Evolutionary conservation across 2,329 filamentous ascomycete species (phyloP), one percentile per base, ranked within the genome.

Genomic region (Elsinoe arachidis): DNA sequence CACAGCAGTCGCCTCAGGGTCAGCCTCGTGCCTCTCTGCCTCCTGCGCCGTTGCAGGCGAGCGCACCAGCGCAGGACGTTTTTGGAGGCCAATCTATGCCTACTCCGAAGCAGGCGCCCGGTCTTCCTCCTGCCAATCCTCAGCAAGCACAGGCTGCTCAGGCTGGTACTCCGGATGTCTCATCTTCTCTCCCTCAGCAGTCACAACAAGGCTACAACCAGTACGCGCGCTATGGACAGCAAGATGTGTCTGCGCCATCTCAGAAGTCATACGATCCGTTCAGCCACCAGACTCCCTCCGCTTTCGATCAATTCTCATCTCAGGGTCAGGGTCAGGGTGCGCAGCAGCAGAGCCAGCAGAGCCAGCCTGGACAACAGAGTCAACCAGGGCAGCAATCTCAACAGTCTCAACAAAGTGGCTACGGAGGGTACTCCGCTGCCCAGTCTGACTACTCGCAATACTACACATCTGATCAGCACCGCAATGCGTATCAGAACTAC

Each of bases 251-350:
- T 52, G 54, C 54, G 19, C 84, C 75, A 62, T 69, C 84, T 58
- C 86, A 90, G 72, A 96, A 97, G 76, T 83, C 87, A 1, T 91
- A 90, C 72, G 92, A 96, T 69, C 82, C 88, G 0, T 97, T 96
- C 69, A 82, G 80, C 64, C 89, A 95, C 69, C 88, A 90, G 69
- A 79, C 82, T 61, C 79, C 76, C 58, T 72, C 70, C 61, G 72
- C 74, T 55, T 78, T 72, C 63, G 76, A 78, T 49, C 67, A 67
- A 54, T 79, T 77, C 62, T 71, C 72, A 38, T 67, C 76, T 55
- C 74, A 78, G 19, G 70, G 74, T 51, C 74, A 78, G 19, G 70
- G 74, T 51, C 78, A 78, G 59, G 74, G 77, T 59, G 85, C 86
- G 26, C 47, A 52, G 15, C 47, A 34, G 19, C 72, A 71, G 37